Percentiles rank a stretch among this genome's conserved stretches.
phyloP scores from a whole-genome alignment of 805 yeast species.

The Suhomyces tanzawaensis region DNA sequence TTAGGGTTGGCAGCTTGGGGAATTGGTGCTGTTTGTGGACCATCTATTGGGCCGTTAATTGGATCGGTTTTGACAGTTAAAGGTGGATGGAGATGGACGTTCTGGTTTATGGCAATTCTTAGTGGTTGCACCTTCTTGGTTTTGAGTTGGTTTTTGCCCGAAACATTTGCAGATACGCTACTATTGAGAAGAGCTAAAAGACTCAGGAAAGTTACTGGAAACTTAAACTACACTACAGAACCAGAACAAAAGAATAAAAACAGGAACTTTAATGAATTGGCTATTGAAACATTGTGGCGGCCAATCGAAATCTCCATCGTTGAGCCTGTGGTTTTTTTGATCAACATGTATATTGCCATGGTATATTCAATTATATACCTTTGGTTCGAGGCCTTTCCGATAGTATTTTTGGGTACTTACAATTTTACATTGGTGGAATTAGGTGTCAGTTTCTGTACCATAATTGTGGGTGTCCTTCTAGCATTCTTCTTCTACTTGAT shows the following conservation, averaged over 20 bases:
- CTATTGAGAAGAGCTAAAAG: conserved; percentile 47
- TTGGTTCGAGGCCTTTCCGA: conserved; percentile 62
- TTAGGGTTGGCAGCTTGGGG: conserved; percentile 52
- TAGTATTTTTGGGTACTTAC: conserved; percentile 45
- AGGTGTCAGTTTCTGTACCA: conserved; percentile 49
- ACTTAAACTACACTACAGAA: conserved; percentile 39
- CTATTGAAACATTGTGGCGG: conserved; percentile 40
- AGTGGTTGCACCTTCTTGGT: conserved; percentile 36
- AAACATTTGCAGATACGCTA: conserved; percentile 45
- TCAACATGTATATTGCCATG: conserved; percentile 50
- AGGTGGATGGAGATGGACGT: conserved; percentile 52
- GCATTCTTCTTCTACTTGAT: conserved; percentile 12
- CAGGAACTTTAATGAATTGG: conserved; percentile 17
- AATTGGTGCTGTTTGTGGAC: conserved; percentile 53
- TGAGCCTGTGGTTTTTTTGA: conserved; percentile 58
- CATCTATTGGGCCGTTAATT: conserved; percentile 53
- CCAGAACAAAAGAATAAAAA: conserved; percentile 34
- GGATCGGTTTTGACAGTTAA: conserved; percentile 50
- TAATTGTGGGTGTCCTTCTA: conserved; percentile 42
- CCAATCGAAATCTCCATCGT: conserved; percentile 47
- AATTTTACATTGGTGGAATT: conserved; percentile 46
- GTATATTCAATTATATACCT: conserved; percentile 52
- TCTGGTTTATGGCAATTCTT: conserved; percentile 48
- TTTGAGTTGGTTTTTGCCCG: conserved; percentile 42
- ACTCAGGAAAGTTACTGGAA: conserved; percentile 48